Percentiles rank a stretch among this genome's conserved stretches.
phyloP scores from a whole-genome alignment of 2,329 filamentous ascomycete genomes.

The Fusarium concolor region DNA sequence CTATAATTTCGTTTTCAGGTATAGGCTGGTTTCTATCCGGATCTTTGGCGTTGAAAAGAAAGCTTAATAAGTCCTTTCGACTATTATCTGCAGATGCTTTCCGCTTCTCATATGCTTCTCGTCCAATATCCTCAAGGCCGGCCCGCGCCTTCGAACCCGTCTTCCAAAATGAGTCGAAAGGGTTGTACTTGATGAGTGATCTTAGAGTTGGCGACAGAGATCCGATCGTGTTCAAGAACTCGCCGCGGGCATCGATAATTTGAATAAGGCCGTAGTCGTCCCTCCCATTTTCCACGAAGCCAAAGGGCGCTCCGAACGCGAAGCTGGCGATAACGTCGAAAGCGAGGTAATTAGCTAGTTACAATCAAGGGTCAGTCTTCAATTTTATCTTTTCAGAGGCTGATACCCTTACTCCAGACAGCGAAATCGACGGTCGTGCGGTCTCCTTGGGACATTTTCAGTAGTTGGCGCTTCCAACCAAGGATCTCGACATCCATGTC shows the following conservation, averaged over 20 bases:
- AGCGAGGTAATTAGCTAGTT: not conserved
- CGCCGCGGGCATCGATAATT: not conserved
- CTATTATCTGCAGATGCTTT: not conserved
- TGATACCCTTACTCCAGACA: not conserved
- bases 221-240: not conserved
- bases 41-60: not conserved
- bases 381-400: fast-evolving
- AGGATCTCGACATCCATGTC: not conserved
- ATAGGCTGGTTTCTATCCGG: not conserved
- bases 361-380: fast-evolving
- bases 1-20: not conserved
- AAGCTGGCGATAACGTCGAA: not conserved
- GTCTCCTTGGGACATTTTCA: not conserved
- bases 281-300: not conserved
- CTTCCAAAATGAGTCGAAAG: not conserved
- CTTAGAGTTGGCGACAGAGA: not conserved
- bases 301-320: not conserved
- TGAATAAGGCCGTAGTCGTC: not conserved
- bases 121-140: not conserved
- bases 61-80: not conserved
- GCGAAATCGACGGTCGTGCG: not conserved
- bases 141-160: not conserved
- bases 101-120: not conserved
- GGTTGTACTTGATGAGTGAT: not conserved
- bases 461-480: not conserved